Conservation (phyloP, 768 basidiomycete genomes). For the Lactifluus pinguis region DNA sequence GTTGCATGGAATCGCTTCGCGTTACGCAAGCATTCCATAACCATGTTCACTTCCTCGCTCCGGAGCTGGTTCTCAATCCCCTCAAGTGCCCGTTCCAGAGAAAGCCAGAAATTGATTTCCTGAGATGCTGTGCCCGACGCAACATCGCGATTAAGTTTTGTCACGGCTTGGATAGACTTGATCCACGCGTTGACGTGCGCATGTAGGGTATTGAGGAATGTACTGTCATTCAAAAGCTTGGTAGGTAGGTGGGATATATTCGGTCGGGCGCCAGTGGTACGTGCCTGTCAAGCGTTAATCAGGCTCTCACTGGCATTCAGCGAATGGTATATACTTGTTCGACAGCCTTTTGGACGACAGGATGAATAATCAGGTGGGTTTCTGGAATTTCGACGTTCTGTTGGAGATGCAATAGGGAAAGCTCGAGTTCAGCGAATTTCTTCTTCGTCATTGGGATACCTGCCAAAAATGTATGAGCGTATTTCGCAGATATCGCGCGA, state of each 20-base stretch:
- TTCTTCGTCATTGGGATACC: slow-evolving; percentile 98
- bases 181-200: slow-evolving; percentile 96
- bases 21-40: slow-evolving; percentile 88
- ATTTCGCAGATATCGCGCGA: background rate
- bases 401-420: slow-evolving; percentile 88
- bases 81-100: slow-evolving; percentile 87
- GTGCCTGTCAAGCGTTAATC: slow-evolving; percentile 26
- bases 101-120: slow-evolving; percentile 99
- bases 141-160: slow-evolving; percentile 91
- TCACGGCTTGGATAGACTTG: slow-evolving; percentile 94
- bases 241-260: slow-evolving; percentile 68
- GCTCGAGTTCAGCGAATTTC: slow-evolving; percentile 96
- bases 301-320: background rate
- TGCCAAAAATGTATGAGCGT: slow-evolving; percentile 19
- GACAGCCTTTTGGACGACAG: slow-evolving; percentile 78
- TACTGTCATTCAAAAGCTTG: slow-evolving; percentile 72
- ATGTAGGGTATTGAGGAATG: slow-evolving; percentile 90
- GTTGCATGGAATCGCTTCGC: slow-evolving; percentile 97
- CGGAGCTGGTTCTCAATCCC: slow-evolving; percentile 86
- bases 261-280: slow-evolving; percentile 48
- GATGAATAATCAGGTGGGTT: slow-evolving; percentile 87
- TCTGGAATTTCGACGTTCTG: slow-evolving; percentile 99
- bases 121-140: slow-evolving; percentile 93
- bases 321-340: slow-evolving; percentile 36
- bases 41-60: slow-evolving; percentile 87